Conservation (phyloP, 1,284 basidiomycete genomes). For the Somion occarium region DNA sequence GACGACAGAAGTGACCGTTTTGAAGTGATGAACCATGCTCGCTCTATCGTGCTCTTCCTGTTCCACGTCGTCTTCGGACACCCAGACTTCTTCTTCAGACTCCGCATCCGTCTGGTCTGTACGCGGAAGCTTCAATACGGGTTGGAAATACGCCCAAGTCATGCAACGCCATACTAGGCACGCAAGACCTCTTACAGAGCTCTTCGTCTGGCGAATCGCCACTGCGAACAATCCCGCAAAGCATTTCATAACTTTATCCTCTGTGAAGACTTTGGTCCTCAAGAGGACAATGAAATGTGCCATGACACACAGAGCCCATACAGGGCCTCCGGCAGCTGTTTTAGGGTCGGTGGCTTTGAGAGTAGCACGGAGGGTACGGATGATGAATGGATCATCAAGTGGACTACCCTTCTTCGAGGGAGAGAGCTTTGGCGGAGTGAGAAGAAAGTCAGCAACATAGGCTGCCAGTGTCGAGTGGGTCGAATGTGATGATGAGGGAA, state of each 20-base stretch:
- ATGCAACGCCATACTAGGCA: slow-evolving; percentile 60
- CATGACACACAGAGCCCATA: slow-evolving; percentile 66
- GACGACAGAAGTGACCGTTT: slow-evolving; percentile 39
- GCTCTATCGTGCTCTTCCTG: slow-evolving; percentile 25
- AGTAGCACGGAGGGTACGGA: slow-evolving; percentile 61
- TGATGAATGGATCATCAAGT: slow-evolving; percentile 42
- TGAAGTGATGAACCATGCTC: slow-evolving; percentile 26
- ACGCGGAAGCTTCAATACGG: slow-evolving; percentile 12
- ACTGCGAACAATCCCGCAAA: slow-evolving; percentile 47
- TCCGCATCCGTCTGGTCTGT: slow-evolving; percentile 14
- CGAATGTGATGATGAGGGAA: slow-evolving; percentile 36
- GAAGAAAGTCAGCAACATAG: slow-evolving; percentile 42
- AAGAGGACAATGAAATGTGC: slow-evolving; percentile 59
- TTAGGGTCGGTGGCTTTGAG: slow-evolving; percentile 46
- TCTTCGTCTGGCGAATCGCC: slow-evolving; percentile 55
- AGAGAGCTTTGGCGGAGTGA: slow-evolving; percentile 16
- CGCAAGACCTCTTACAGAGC: slow-evolving; percentile 53
- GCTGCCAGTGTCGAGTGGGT: slow-evolving; percentile 50
- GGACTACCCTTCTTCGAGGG: slow-evolving; percentile 21
- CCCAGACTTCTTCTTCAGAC: slow-evolving; percentile 13
- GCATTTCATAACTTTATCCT: slow-evolving; percentile 39
- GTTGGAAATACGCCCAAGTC: slow-evolving; percentile 59
- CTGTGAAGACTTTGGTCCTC: slow-evolving; percentile 46
- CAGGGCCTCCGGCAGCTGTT: slow-evolving; percentile 64
- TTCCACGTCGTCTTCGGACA: slow-evolving; percentile 27